A percentile compares a stretch with the other conserved stretches of the same genome.
These are phyloP conservation scores for Trichaptum fuscoviolaceum DNA, from an alignment of 768 basidiomycete species.

Conservation along the genomic window DNA sequence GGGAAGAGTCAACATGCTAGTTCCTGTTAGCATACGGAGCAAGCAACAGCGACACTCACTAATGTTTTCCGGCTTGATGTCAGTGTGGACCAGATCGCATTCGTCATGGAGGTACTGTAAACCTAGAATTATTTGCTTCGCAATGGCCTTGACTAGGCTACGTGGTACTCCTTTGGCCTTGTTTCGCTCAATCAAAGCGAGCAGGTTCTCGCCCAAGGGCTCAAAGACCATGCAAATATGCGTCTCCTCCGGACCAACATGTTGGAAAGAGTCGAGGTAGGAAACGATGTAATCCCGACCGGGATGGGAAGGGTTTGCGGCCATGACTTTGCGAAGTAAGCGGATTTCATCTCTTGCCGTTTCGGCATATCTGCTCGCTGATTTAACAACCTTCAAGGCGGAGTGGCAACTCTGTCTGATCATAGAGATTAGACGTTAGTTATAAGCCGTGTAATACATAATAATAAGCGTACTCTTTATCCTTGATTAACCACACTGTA, in stretches of 20 bases:
- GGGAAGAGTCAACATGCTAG: conserved; percentile 21
- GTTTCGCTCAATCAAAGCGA: conserved; percentile 69
- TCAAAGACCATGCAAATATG: conserved; percentile 93
- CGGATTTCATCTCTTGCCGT: conserved; percentile 97
- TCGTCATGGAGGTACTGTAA: conserved; percentile 90
- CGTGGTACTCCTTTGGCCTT: conserved; percentile 82
- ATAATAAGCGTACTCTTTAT: conserved; percentile 52
- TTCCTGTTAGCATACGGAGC: conserved; percentile 9
- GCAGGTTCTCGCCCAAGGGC: conserved; percentile 74
- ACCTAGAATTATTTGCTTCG: conserved; percentile 82
- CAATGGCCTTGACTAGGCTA: conserved; percentile 77
- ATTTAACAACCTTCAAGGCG: conserved; percentile 93
- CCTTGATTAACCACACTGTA: conserved; percentile 88
- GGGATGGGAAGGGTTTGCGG: conserved; percentile 67
- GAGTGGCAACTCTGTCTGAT: conserved; percentile 69
- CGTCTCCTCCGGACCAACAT: conserved; percentile 56
- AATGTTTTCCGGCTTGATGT: conserved; percentile 95
- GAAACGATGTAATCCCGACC: conserved; percentile 81
- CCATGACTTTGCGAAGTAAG: conserved; percentile 70
- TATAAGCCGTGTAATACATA: conserved; percentile 2
- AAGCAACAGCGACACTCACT: conserved; percentile 48
- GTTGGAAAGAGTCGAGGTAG: conserved; percentile 86
- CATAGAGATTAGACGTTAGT: conserved; percentile 10
- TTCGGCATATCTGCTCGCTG: conserved; percentile 91
- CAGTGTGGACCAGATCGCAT: conserved; percentile 89